Evolutionary conservation across 177 flowering plant genomes (phyloP), one percentile per base, ranked within the genome.

Genomic region (Vitis hybrid): DNA sequence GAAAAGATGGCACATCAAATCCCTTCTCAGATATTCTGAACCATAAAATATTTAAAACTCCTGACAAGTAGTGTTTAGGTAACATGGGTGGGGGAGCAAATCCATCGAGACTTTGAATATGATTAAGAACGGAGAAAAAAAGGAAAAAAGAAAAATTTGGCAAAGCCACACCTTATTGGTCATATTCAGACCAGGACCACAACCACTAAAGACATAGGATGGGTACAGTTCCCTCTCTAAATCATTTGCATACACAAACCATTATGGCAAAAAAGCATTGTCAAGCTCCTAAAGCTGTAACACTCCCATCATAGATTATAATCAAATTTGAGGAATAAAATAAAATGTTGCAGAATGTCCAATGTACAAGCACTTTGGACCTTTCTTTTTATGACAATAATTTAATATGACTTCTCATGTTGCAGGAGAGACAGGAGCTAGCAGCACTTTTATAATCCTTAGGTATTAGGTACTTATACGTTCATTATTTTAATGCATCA

Each of bases 251-350:
- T 21, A 51, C 40, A 15, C 30, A 60, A 56, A 48, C 46, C 52
- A 46, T 10, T 13, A 14, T 9, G 14, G 2, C 27, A 51, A 60
- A 21, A 40, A 52, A 52, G 49, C 35, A 61, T 19, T 66, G 7
- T 66, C 65, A 59, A 65, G 58, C 50, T 21, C 51, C 30, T 8
- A 27, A 60, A 52, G 40, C 10, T 40, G 0, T 27, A 60, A 73
- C 57, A 69, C 58, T 69, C 40, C 52, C 65, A 72, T 73, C 80
- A 70, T 52, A 55, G 11, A 48, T n/a, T 69, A 64, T 66, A 24
- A 30, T 51, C 67, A 27, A 70, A 52, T 8, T 50, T 48, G 11
- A 46, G 16, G 46, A 18, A 7, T 4, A 54, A 15, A 54, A 27
- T 59, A 16, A 15, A 8, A 10, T 46, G 12, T 32, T 48, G 58